phyloP scores from a whole-genome alignment of 2,329 filamentous ascomycete genomes.

The Aspergillus ochraceoroseus region DNA sequence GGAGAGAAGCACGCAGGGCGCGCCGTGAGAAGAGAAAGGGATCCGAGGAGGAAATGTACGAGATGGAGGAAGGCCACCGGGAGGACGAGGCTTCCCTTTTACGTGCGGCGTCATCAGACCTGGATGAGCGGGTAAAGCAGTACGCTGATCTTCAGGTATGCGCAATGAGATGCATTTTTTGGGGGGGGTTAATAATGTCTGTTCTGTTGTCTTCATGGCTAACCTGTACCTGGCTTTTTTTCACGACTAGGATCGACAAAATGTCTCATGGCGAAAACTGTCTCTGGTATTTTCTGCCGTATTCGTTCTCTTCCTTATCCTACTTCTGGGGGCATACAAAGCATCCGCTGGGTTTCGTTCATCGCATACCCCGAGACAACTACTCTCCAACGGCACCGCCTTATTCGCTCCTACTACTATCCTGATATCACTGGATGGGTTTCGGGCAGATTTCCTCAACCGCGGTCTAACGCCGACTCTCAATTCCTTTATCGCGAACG shows the following conservation, averaged over 20 bases:
- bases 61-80: constrained; percentile 72
- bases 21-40: constrained; percentile 55
- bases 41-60: constrained; percentile 74
- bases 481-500: constrained; percentile 70
- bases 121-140: constrained; percentile 43
- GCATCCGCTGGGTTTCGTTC: constrained; percentile 44
- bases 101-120: constrained; percentile 40
- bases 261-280: constrained; percentile 31
- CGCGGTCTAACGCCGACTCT: constrained; percentile 78
- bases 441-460: constrained; percentile 86
- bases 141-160: constrained; percentile 30
- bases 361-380: constrained; percentile 21
- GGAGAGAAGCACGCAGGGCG: constrained; percentile 40
- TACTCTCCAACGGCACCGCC: constrained; percentile 73
- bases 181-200: too few species aligned
- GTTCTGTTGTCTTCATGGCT: constrained; percentile 2
- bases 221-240: background rate
- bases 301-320: constrained; percentile 50
- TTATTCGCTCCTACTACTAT: constrained; percentile 88
- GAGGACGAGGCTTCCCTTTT: constrained; percentile 37
- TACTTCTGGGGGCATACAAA: constrained; percentile 54
- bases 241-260: constrained; percentile 17
- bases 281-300: constrained; percentile 45
- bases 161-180: background rate
- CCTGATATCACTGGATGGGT: constrained; percentile 89